Evolutionary conservation across 371 early-diverging fungal species (phyloP), one percentile per base, ranked within the genome.

Genomic region (Parasitella parasitica): DNA sequence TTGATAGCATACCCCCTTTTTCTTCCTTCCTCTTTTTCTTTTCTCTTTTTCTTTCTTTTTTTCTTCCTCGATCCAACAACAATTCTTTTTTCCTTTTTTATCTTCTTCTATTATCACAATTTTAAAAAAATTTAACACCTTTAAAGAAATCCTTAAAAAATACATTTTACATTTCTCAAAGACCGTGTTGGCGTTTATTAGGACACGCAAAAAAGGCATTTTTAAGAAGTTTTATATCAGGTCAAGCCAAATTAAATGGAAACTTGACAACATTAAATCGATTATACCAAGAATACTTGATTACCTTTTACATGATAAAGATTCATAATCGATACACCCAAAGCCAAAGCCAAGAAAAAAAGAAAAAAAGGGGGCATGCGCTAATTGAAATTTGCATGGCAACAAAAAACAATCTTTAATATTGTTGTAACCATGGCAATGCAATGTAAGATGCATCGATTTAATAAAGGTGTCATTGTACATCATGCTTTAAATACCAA

Each of bases 1-100:
- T 57, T 63, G 63, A 38, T 57, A 66, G 61, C 67, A 66, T 66
- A 66, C 66, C 67, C 67, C 46, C 36, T 24, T 64, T 61, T 58
- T 53, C 15, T 27, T 46, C 38, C 15, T 34, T 34, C 28, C 26
- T 56, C 15, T 55, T 59, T 32, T 48, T 28, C 37, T 57, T 16
- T 8, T 26, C n/a, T 24, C 20, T 57, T 28, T 39, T 16, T 18
- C 13, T 41, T 43, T 39, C 41, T 27, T 26, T 41, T 54, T 49
- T 46, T 46, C 18, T 51, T n/a, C n/a, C n/a, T n/a, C n/a, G n/a
- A n/a, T n/a, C n/a, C n/a, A n/a, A n/a, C n/a, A n/a, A n/a, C n/a
- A n/a, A n/a, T n/a, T 24, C 60, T 61, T 58, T 53, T 15, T 27
- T 46, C 38, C 15, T 34, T 34, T 20, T 18, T 56, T 11, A 50